Evolutionary conservation across 2,329 filamentous ascomycete genomes (phyloP), one percentile per base, ranked within the genome.

Genomic region (Fusarium dimerum): DNA sequence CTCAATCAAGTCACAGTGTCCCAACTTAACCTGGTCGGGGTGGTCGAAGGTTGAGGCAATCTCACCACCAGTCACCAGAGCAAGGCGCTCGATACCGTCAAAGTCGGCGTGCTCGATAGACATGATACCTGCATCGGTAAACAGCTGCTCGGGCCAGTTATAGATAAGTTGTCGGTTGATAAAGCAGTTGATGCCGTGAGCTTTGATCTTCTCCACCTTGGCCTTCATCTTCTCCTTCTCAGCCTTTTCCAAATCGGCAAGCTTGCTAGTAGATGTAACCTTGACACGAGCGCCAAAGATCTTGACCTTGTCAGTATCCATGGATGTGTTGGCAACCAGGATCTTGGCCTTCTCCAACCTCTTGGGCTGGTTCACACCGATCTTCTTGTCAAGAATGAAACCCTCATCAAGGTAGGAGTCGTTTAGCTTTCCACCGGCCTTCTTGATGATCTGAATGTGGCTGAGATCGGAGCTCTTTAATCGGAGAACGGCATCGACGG

Each of bases 261-360:
- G 83, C 81, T 97, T 97, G 72, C 91, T 91, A 3, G 94, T 99
- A 32, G 91, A 93, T 63, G 90, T 89, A 55, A 99, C 94, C 83
- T 97, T 97, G 67, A 99, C 91, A 54, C 93, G 86, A 15, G 94
- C 94, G 59, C 94, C 94, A 67, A 99, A 99, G 67, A 99, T 97
- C 83, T 99, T 99, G 78, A 99, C 90, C 82, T 99, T 99, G 78
- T 99, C 94, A 36, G 94, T 99, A 75, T 99, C 94, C 94, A 99
- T 99, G 12, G 92, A 89, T 10, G 94, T 99, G 78, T 99, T 99
- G 59, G 94, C 94, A 18, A 99, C 90, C 51, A 99, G 77, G 61
- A 99, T 99, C 80, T 97, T 99, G 62, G 93, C 94, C 73, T 99
- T 97, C 74, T 97, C 93, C 67, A 99, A 80, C 53, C 92, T 83